Evolutionary conservation across 1,284 basidiomycete genomes (phyloP), one percentile per base, ranked within the genome.

Genomic region (Ustilago cynodontis): DNA sequence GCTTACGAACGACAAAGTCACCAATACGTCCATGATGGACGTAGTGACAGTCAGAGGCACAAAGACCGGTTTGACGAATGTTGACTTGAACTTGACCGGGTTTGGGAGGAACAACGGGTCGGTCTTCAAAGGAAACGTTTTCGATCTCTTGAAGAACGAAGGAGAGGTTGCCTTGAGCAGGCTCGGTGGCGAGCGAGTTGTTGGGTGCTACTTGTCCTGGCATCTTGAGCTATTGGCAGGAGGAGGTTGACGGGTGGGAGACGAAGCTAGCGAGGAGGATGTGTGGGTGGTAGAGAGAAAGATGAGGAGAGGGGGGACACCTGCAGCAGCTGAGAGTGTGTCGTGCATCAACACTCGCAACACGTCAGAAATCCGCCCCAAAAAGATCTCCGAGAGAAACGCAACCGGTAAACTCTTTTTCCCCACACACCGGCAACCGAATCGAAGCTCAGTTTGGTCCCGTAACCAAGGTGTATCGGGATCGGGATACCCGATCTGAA

Each of bases 61-160:
- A 93, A 88, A 87, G 92, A 93, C 86, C 94, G 91, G 28, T 93
- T 87, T 96, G 95, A 87, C 94, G 94, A 55, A 98, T 92, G 82
- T 93, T 90, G 53, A 98, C 91, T 33, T 98, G 90, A 50, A 95
- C 94, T 81, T 97, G 92, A 81, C 93, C 89, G 59, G 89, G 90
- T 24, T 88, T 88, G 71, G 82, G 77, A 16, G 77, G 50, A 65
- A 92, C 89, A 67, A 97, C 90, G 6, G 92, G 91, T 3, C 93
- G 89, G 78, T 93, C 88, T 81, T 94, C 93, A 80, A 90, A 94
- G 52, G 87, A 88, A 68, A 92, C 90, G 59, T 93, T 88, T n/a
- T 93, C 89, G 78, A 94, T 88, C 54, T 88, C 90, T 56, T 90
- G 89, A 57, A 95, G 89, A 58, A 95, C 92, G 84, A 94, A 93